Evolutionary conservation across 2,329 filamentous ascomycete genomes (phyloP), one percentile per base, ranked within the genome.

Genomic region (Trichoderma gracile): DNA sequence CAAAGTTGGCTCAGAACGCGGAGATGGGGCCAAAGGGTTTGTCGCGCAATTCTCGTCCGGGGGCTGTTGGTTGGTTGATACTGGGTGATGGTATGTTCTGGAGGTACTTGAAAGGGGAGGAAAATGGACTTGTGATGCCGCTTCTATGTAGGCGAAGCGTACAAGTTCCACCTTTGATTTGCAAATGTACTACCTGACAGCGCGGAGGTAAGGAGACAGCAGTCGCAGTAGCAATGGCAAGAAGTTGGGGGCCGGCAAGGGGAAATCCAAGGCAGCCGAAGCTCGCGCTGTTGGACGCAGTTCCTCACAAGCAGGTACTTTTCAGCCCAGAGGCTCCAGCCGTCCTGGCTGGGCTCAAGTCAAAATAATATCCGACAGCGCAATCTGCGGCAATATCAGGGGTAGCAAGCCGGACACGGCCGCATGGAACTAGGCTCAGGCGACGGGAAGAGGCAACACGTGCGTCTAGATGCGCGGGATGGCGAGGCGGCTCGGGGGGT

Each of bases 1-100:
- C 30, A 33, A 52, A 50, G 40, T 50, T 52, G 49, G 49, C 49
- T 52, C 58, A 55, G 33, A 57, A 65, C 58, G 67, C 65, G 67
- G 66, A 67, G 63, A 66, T 63, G 49, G 64, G 65, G 61, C 54
- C 42, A 67, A 61, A 65, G n/a, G n/a, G 45, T 65, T 63, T 66
- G 64, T 67, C 55, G 66, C 64, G 65, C 66, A 58, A 58, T 45
- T 38, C 15, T 40, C 30, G 8, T 9, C 30, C 30, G 8, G 30
- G 30, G 30, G 30, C 30, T 30, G 19, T n/a, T 40, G 30, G 47
- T 30, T 14, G 33, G 3, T 30, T 52, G 19, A 52, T 33, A 14
- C 33, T 14, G 10, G 33, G 33, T 5, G 33, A 12, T 14, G 33
- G 5, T 38, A 14, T 38, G 33, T 9, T 15, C 47, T 15, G 15